These are phyloP conservation scores for Claviceps sorghi DNA, from an alignment of 2,329 filamentous ascomycete species.

Conservation along the genomic window DNA sequence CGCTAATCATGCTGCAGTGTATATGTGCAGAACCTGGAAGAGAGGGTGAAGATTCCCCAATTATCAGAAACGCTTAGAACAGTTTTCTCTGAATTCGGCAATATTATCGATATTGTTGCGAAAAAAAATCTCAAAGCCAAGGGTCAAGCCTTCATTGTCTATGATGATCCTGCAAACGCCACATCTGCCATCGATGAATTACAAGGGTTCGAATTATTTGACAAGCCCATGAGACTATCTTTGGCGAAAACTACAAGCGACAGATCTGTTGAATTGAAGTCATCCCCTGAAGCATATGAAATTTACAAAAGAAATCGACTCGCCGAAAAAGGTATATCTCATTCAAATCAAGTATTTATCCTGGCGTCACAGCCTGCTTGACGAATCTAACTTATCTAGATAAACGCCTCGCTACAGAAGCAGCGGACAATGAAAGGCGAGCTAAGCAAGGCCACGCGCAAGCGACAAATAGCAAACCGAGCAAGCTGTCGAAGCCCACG, in stretches of 20 bases:
- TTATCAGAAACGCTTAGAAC: slow-evolving; percentile 59
- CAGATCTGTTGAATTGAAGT: slow-evolving; percentile 62
- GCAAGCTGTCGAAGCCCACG: slow-evolving; percentile 44
- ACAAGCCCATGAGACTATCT: slow-evolving; percentile 74
- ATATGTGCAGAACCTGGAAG: slow-evolving; percentile 75
- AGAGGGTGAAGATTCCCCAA: slow-evolving; percentile 69
- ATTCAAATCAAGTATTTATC: not conserved
- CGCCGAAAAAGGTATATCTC: slow-evolving; percentile 70
- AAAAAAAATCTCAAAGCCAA: slow-evolving; percentile 86
- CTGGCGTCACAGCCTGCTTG: not conserved
- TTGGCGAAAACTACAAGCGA: slow-evolving; percentile 76
- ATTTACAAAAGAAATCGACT: slow-evolving; percentile 68
- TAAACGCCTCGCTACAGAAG: slow-evolving; percentile 69
- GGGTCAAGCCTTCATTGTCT: slow-evolving; percentile 91
- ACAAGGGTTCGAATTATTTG: slow-evolving; percentile 85
- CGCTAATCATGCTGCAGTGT: slow-evolving; percentile 35
- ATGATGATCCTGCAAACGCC: slow-evolving; percentile 67
- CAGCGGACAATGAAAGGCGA: slow-evolving; percentile 62
- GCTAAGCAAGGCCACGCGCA: slow-evolving; percentile 47
- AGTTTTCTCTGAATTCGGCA: slow-evolving; percentile 82
- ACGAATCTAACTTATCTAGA: slow-evolving; percentile 23
- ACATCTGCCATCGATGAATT: slow-evolving; percentile 71
- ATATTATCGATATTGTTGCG: slow-evolving; percentile 68
- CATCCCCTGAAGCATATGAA: slow-evolving; percentile 71
- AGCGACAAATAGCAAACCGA: slow-evolving; percentile 38